Evolutionary conservation across 2,329 filamentous ascomycete species (phyloP), one percentile per base, ranked within the genome.

Genomic region (Penicillium sp.): DNA sequence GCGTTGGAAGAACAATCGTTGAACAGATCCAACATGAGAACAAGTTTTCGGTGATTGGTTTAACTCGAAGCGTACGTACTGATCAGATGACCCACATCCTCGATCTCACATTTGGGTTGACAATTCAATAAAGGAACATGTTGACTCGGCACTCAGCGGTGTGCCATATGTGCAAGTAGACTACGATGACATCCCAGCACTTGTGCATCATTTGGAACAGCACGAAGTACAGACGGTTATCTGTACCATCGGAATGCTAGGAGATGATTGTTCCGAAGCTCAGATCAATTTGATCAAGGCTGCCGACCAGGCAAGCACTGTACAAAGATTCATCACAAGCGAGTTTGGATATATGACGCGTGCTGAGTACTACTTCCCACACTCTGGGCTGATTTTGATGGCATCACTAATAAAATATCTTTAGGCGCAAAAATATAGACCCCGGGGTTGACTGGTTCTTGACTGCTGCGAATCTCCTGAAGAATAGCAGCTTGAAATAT

Each of bases 11-110:
- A 46, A 57, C 55, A 11, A 13, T 57, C 6, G 51, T 57, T 21
- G 55, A 57, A 24, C 55, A 57, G 55, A 50, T 57, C n/a, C 47
- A 48, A 19, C 46, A 54, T 21, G 55, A 57, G 34, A 51, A 43
- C 24, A 57, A 54, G 31, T 57, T 51, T 18, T 26, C 42, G 3
- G 51, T 57, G 28, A 43, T 57, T 46, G 55, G 24, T 28, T 40
- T 57, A 14, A 57, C 55, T 31, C 51, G 55, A 48, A 46, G 40
- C 4, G 55, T 57, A 54, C 26, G 51, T 48, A 10, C 18, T 2
- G 23, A 29, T 34, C 13, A 19, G 31, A 29, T 23, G 18, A 31
- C 18, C 31, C 48, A 31, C 48, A 26, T 28, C 16, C 16, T n/a
- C 31, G 10, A 28, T 19, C 26, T 16, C 3, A 31, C 33, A n/a